Evolutionary conservation across 768 basidiomycete genomes (phyloP).

Genomic region (Mycena crocata): DNA sequence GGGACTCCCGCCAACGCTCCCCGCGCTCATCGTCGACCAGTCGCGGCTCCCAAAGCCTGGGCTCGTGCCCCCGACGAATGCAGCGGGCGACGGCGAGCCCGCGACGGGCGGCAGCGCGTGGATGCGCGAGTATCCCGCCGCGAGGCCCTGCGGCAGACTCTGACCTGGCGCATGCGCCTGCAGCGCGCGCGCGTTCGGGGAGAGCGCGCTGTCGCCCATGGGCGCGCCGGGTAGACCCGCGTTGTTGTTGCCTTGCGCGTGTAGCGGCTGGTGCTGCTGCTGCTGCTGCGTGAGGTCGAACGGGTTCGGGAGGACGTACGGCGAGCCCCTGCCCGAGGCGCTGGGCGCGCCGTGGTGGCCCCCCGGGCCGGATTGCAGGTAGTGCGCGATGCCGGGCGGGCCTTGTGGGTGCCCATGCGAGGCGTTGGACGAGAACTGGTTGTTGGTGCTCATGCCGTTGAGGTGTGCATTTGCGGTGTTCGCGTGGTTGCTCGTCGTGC

Average conservation of each 20-base stretch:
- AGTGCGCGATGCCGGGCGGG: conserved; percentile 25
- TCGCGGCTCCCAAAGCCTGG: conserved; percentile 20
- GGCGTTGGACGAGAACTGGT: conserved; percentile 22
- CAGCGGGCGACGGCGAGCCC: conserved; percentile 42
- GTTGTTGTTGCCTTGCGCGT: neutral
- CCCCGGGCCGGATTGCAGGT: conserved; percentile 30
- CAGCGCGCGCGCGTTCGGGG: conserved; percentile 82
- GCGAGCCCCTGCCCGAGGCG: conserved; percentile 39
- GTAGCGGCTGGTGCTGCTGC: conserved; percentile 51
- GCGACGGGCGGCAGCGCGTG: conserved; percentile 70
- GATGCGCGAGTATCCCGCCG: conserved; percentile 90
- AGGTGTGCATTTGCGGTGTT: no score
- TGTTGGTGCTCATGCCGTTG: neutral
- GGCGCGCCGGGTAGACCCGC: conserved; percentile 51
- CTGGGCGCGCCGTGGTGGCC: conserved; percentile 37
- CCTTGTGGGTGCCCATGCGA: conserved; percentile 19
- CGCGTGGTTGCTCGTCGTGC: conserved; percentile 52
- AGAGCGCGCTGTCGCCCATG: conserved; percentile 57
- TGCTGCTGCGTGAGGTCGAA: conserved; percentile 58
- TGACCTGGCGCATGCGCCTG: conserved; percentile 92
- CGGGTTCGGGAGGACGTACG: conserved; percentile 57
- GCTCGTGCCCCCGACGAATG: conserved; percentile 27
- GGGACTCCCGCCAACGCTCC: conserved; percentile 27
- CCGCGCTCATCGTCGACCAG: conserved; percentile 33
- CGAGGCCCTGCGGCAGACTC: conserved; percentile 91